Conservation (phyloP, 1,284 basidiomycete species). For the Fomitiporia mediterranea region DNA sequence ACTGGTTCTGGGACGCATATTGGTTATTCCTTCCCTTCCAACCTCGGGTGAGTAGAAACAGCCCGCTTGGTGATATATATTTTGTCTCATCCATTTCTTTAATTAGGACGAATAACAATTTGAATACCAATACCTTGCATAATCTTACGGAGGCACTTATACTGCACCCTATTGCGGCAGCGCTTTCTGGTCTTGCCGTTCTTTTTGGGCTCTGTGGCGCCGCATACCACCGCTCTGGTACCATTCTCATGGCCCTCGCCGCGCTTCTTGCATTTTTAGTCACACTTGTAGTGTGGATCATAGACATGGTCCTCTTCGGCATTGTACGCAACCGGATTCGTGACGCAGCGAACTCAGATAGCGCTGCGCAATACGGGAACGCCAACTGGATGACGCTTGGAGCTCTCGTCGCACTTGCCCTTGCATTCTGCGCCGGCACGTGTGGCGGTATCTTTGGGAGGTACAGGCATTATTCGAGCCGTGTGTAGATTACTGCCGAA, state of each 20-base stretch:
- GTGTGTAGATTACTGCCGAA: slow-evolving; percentile 3
- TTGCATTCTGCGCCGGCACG: slow-evolving; percentile 60
- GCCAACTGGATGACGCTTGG: slow-evolving; percentile 77
- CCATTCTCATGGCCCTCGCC: slow-evolving; percentile 69
- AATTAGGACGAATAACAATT: slow-evolving; percentile 14
- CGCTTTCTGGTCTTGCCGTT: slow-evolving; percentile 64
- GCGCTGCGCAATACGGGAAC: slow-evolving; percentile 59
- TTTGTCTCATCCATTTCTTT: slow-evolving; percentile 13
- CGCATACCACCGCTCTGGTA: slow-evolving; percentile 59
- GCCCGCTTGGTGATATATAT: no score
- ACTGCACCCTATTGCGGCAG: slow-evolving; percentile 75
- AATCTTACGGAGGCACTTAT: slow-evolving; percentile 71
- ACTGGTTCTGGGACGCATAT: slow-evolving; percentile 52
- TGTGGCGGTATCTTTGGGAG: slow-evolving; percentile 62
- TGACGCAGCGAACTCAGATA: slow-evolving; percentile 38
- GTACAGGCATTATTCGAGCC: slow-evolving; percentile 40
- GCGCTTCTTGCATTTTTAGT: slow-evolving; percentile 59
- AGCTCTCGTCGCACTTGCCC: slow-evolving; percentile 58
- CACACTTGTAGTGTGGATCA: slow-evolving; percentile 63
- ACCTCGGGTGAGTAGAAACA: slow-evolving; percentile 36
- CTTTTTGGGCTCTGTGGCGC: slow-evolving; percentile 68
- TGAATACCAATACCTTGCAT: slow-evolving; percentile 53
- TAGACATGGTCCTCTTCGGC: slow-evolving; percentile 79
- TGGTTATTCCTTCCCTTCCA: slow-evolving; percentile 50
- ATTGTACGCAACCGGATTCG: slow-evolving; percentile 58